Evolutionary conservation across 305 asterid species (phyloP).

Genomic region (Plantago rigida): DNA sequence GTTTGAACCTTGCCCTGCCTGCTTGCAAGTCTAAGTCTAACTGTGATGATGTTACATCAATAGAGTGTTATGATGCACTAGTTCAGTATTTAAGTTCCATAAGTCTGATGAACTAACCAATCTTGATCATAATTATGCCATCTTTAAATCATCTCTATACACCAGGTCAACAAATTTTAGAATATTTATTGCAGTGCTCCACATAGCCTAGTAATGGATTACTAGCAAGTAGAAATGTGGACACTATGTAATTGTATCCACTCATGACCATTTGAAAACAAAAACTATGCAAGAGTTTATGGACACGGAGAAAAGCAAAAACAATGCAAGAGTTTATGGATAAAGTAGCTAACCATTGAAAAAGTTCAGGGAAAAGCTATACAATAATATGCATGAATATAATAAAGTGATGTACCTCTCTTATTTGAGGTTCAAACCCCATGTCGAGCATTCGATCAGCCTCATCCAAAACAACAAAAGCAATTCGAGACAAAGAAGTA

Average conservation of each 20-base stretch:
- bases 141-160: too few species aligned
- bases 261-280: not conserved
- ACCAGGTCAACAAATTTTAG: too few species aligned
- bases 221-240: too few species aligned
- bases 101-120: too few species aligned
- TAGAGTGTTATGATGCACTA: too few species aligned
- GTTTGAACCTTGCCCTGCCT: too few species aligned
- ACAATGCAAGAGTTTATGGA: not conserved
- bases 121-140: too few species aligned
- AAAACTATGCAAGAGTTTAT: not conserved
- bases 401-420: constrained; percentile 46
- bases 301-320: not conserved
- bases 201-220: too few species aligned
- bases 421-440: constrained; percentile 91
- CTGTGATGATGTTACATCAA: too few species aligned
- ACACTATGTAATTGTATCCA: not conserved
- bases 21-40: too few species aligned
- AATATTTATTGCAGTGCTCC: too few species aligned
- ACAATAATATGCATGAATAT: not conserved
- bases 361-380: not conserved
- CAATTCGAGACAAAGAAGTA: constrained; percentile 53
- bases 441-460: constrained; percentile 91
- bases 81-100: too few species aligned
- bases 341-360: constrained; percentile 5
- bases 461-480: constrained; percentile 71